Percentiles rank a stretch among this genome's conserved stretches.
Evolutionary conservation across 345 rosid genomes (phyloP).

Genomic region (Excoecaria cochinchinensis): DNA sequence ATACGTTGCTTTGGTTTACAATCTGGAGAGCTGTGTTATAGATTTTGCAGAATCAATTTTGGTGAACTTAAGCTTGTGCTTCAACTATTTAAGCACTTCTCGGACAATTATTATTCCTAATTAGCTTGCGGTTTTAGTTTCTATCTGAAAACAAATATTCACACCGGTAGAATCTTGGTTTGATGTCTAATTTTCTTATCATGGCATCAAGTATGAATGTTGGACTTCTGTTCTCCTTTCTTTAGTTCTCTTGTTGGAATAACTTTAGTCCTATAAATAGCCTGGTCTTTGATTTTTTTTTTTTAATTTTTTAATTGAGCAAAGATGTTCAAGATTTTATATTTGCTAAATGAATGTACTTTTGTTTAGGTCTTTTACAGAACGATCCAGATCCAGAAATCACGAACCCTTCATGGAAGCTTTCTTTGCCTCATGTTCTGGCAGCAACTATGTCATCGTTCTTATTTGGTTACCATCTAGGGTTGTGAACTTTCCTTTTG

Average conservation of each 20-base stretch:
- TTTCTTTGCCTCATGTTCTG: conserved; percentile 75
- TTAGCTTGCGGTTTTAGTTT: not conserved
- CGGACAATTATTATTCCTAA: not conserved
- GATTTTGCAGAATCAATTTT: conserved; percentile 3
- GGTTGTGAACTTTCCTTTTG: conserved; percentile 49
- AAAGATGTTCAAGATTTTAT: conserved; percentile 11
- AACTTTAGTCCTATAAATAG: conserved; percentile 1
- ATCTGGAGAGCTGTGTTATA: not conserved
- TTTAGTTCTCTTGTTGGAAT: not conserved
- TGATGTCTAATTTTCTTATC: not conserved
- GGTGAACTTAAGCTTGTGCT: not conserved
- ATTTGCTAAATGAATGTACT: conserved; percentile 17
- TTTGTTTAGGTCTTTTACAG: conserved; percentile 52
- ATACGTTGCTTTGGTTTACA: not conserved
- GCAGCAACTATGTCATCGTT: conserved; percentile 81
- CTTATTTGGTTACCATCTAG: conserved; percentile 91
- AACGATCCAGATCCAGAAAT: conserved; percentile 39
- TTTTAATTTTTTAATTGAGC: not conserved
- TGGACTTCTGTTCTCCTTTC: not conserved
- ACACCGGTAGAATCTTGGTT: not conserved
- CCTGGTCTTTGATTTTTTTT: not conserved
- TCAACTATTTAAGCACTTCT: conserved; percentile 2
- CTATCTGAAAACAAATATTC: not conserved
- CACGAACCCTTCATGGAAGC: conserved; percentile 83
- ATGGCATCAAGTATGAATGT: not conserved